Conservation (phyloP, 805 yeast species). For the Starmerella tilneyi region DNA sequence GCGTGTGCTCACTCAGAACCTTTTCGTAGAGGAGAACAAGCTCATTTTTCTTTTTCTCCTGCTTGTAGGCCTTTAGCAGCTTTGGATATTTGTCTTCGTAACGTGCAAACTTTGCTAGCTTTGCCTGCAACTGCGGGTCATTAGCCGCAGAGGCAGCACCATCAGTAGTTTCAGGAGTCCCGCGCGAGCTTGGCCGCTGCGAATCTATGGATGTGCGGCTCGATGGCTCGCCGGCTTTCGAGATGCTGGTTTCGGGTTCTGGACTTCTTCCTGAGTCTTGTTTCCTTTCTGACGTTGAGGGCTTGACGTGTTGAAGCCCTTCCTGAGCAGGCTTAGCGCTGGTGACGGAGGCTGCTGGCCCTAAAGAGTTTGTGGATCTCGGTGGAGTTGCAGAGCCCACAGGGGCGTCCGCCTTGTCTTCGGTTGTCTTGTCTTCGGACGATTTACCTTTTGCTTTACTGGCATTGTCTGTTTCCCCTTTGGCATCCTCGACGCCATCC, state of each 20-base stretch:
- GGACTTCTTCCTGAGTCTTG: no score
- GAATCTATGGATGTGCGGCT: neutral
- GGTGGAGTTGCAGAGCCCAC: neutral
- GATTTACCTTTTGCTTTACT: neutral
- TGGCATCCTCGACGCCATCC: no score
- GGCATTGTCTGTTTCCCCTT: neutral
- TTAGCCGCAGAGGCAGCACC: neutral
- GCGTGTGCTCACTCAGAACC: conserved; percentile 67
- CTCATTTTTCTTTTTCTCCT: conserved; percentile 58
- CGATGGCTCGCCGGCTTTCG: neutral
- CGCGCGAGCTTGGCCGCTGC: neutral
- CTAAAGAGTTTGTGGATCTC: neutral
- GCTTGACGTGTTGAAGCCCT: no score
- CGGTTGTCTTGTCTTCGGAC: neutral
- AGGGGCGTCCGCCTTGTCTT: neutral
- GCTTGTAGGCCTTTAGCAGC: conserved; percentile 71
- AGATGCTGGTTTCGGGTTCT: no score
- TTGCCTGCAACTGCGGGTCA: conserved; percentile 15
- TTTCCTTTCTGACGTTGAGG: no score
- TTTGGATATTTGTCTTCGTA: conserved; percentile 85
- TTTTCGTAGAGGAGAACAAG: conserved; percentile 54
- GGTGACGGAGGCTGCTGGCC: no score
- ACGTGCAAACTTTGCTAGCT: conserved; percentile 31
- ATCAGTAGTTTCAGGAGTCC: neutral
- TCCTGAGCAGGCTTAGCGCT: no score